A percentile compares a stretch with the other conserved stretches of the same genome.
Conservation (phyloP, 352 stramenopile genomes). For the Phytophthora melonis region DNA sequence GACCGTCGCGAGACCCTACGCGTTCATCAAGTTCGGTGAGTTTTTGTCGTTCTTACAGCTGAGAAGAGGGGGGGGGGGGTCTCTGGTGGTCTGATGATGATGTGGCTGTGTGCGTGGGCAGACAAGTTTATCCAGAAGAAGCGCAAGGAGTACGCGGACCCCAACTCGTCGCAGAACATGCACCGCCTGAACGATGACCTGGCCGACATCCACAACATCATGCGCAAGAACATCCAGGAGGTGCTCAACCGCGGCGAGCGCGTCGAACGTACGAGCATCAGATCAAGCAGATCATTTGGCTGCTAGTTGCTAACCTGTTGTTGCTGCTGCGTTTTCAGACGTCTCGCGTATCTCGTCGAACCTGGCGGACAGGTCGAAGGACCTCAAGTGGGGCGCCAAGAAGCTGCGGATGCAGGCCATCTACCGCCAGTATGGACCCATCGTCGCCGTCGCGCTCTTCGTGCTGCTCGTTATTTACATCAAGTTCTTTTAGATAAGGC, state of each 20-base stretch:
- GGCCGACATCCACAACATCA: conserved; percentile 99
- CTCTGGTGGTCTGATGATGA: conserved; percentile 2
- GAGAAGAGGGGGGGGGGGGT: background rate
- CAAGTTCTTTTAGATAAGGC: conserved; percentile 88
- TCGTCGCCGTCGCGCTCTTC: conserved; percentile 84
- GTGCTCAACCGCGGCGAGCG: conserved; percentile 93
- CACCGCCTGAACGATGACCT: conserved; percentile 97
- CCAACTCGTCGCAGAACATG: conserved; percentile 96
- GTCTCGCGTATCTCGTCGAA: conserved; percentile 92
- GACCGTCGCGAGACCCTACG: conserved; percentile 97
- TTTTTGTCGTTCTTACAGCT: background rate
- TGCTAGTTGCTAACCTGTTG: background rate
- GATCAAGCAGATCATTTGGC: background rate
- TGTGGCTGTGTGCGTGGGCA: conserved; percentile 23
- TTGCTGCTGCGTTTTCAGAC: conserved; percentile 45
- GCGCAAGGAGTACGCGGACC: conserved; percentile 97
- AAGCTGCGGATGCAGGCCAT: conserved; percentile 92
- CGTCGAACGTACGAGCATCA: conserved; percentile 74
- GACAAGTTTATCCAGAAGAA: conserved; percentile 98
- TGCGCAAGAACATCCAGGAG: conserved; percentile 98
- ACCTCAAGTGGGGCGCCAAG: conserved; percentile 98
- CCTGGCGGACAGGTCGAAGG: conserved; percentile 94
- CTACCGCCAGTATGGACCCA: conserved; percentile 89
- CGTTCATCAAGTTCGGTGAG: conserved; percentile 98
- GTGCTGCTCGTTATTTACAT: conserved; percentile 92